Conservation (phyloP, 2,329 filamentous ascomycete genomes). For the Thielaviopsis euricoi region DNA sequence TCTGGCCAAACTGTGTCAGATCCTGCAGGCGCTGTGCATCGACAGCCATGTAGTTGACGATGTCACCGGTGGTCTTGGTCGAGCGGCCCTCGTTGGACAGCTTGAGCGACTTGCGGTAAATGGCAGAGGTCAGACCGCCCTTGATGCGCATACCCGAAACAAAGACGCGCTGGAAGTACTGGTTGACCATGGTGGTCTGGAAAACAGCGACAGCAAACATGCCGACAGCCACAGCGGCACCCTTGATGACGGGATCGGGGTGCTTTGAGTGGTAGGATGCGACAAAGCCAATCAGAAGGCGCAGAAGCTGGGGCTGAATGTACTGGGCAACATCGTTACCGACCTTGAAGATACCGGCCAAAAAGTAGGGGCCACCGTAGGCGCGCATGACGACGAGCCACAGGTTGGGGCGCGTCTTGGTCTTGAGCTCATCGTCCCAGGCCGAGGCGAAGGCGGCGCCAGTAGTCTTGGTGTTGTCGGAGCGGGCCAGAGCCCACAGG, state of each 20-base stretch:
- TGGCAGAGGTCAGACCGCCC: constrained; percentile 71
- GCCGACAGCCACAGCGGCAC: constrained; percentile 69
- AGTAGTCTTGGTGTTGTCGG: constrained; percentile 64
- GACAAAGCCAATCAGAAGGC: constrained; percentile 70
- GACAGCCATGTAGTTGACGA: constrained; percentile 98
- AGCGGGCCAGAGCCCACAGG: constrained; percentile 74
- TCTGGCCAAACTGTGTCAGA: constrained; percentile 85
- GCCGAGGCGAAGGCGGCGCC: constrained; percentile 52
- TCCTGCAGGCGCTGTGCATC: constrained; percentile 92
- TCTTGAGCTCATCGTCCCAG: constrained; percentile 62
- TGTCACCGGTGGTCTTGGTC: constrained; percentile 84
- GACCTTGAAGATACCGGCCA: constrained; percentile 76
- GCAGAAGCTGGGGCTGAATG: constrained; percentile 76
- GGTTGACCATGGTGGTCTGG: constrained; percentile 78
- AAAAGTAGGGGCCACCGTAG: constrained; percentile 70
- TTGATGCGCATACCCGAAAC: constrained; percentile 96
- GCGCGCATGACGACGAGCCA: constrained; percentile 75
- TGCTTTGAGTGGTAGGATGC: constrained; percentile 39
- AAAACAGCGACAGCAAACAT: constrained; percentile 83
- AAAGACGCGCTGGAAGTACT: constrained; percentile 93
- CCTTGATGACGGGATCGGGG: constrained; percentile 65
- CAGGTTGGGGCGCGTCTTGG: constrained; percentile 47
- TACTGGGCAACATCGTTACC: constrained; percentile 76
- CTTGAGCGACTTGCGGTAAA: constrained; percentile 80
- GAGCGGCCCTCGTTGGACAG: constrained; percentile 87